A percentile compares a stretch with the other conserved stretches of the same genome.
Conservation (phyloP, 768 basidiomycete species). For the Lanmaoa pseudosensibilis region DNA sequence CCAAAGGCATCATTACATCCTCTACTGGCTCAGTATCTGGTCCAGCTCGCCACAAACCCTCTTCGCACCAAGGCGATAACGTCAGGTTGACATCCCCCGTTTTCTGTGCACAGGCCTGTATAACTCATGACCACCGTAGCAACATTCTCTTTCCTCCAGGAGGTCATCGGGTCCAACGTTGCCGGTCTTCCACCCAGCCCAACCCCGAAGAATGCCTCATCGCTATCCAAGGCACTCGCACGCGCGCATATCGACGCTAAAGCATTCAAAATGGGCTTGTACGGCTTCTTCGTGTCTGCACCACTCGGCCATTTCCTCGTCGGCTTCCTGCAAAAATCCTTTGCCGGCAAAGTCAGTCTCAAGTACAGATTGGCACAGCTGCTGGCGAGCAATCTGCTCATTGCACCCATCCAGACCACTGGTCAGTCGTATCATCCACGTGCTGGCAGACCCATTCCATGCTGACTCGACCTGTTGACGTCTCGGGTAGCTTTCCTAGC, state of each 20-base stretch:
- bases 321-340: slow-evolving; percentile 68
- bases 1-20: slow-evolving; percentile 35
- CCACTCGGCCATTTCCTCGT: slow-evolving; percentile 78
- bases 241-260: slow-evolving; percentile 61
- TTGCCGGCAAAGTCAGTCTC: slow-evolving; percentile 69
- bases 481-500: slow-evolving; percentile 59
- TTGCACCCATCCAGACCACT: slow-evolving; percentile 72
- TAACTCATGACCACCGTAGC: slow-evolving; percentile 30
- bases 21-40: slow-evolving; percentile 68
- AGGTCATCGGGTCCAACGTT: slow-evolving; percentile 73
- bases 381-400: slow-evolving; percentile 70
- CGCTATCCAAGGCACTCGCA: slow-evolving; percentile 52
- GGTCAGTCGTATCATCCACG: slow-evolving; percentile 41
- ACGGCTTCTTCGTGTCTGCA: slow-evolving; percentile 82
- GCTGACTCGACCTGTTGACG: background rate
- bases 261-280: slow-evolving; percentile 81
- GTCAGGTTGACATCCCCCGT: slow-evolving; percentile 45
- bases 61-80: slow-evolving; percentile 81
- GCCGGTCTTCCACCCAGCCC: slow-evolving; percentile 57
- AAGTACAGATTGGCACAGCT: slow-evolving; percentile 70
- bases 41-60: slow-evolving; percentile 65
- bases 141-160: slow-evolving; percentile 68
- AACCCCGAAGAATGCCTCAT: slow-evolving; percentile 54
- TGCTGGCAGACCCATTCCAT: background rate
- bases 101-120: background rate